Base-by-base conservation (phyloP, 2,329 filamentous ascomycete genomes). In the Penicillium sp. region DNA sequence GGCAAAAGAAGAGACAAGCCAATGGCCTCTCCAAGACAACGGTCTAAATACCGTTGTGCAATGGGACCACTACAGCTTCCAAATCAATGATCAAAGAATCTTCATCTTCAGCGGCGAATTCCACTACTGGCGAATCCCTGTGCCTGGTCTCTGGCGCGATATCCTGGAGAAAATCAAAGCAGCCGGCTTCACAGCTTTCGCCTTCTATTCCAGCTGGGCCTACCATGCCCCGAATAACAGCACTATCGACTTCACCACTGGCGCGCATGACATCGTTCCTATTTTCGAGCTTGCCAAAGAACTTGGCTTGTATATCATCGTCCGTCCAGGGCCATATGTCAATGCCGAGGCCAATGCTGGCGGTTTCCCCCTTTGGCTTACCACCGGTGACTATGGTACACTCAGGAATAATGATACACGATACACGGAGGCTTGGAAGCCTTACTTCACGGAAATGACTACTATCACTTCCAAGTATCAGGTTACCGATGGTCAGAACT, bases 271-370 rank as follows among this genome's bases (percentile, higher is more conserved):
- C 59, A 80, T 84, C 54, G 78, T 77, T 4, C 70, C 72, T 8
- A 75, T 84, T 39, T 77, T 82, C 48, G 77, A 80, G 27, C 72
- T 83, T 24, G 81, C 82, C 3, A 77, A 82, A 57, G 74, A 81
- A 38, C 69, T 83, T 22, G 82, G 81, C 2, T 69, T 84, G 38
- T 84, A 83, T 57, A 76, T 83, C 38, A 78, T 84, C 27, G 77
- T 80, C 1, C 75, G 84, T 0, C 82, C 83, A 0, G 84, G 84
- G 0, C 83, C 83, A 0, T 88, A 87, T 53, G 79, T 85, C 53
- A 88, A 87, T 57, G 85, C 84, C 1, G 85, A 87, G 64, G 77
- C 83, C 3, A 85, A 81, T 57, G 83, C 80, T 1, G 85, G 85
- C 31, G 85, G 85, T 0, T 83, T 85, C 53, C 83, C 85, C 0